Evolutionary conservation across 805 yeast genomes (phyloP), one percentile per base, ranked within the genome.

Genomic region (Candida sphagnicola): DNA sequence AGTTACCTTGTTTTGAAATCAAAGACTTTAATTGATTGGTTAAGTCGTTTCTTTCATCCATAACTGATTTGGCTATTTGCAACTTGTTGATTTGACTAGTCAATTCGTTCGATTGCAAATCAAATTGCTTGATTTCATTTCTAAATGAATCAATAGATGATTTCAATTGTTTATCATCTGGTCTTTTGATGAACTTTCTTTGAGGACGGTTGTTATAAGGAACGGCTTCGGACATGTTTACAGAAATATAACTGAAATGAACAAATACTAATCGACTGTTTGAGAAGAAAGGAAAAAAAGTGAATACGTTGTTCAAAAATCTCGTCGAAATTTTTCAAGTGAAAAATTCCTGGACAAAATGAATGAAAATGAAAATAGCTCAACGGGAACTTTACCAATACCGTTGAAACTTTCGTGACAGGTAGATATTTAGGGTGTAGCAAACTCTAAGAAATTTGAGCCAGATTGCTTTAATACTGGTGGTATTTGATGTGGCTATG

Each of bases 111-210:
- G 80, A 62, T 43, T 74, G 70, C 31, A 63, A 57, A 56, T 82
- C 86, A 58, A 81, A 69, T 55, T 75, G 75, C 53, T 79, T 78
- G 59, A 85, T 74, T 57, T 82, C 81, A 28, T 72, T 71, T 44
- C 77, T 75, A 49, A 82, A 61, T 43, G 67, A 67, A 26, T 70
- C 75, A 45, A 83, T 55, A 47, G 75, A 71, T 44, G 71, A 74
- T 57, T 84, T 85, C 62, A 81, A 72, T 39, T 70, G 79, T 43
- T 73, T 65, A 52, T 72, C 77, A 61, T 85, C 93, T 34, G 95
- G 95, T 55, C 83, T 79, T 62, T 84, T 84, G 62, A 82, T 75
- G 59, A 72, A 78, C 44, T 72, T 74, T 63, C 77, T 74, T 36
- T 49, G 44, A 28, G 65, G 59, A 31, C 43, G 25, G 34, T 15